phyloP scores from a whole-genome alignment of 2,329 filamentous ascomycete species.

The Aspergillus ustus region DNA sequence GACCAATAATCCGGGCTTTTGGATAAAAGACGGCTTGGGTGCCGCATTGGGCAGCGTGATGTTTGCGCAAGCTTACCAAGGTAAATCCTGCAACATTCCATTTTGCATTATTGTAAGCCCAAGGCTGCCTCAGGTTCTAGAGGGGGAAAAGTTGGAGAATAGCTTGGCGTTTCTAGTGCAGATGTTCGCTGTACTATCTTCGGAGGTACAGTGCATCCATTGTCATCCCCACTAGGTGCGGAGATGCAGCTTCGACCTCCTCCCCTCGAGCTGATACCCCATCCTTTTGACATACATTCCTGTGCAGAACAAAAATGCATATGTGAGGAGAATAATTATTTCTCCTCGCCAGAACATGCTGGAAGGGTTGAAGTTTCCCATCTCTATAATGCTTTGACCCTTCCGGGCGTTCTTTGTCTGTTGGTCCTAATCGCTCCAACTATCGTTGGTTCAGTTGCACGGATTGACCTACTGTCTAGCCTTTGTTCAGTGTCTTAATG shows the following conservation, averaged over 20 bases:
- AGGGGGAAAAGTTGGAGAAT: background rate
- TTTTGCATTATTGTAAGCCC: background rate
- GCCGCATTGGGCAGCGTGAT: no score
- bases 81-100: no score
- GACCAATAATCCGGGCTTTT: no score
- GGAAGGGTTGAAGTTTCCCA: background rate
- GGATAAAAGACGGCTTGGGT: no score
- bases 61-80: no score
- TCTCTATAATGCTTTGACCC: background rate
- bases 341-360: background rate
- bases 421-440: background rate
- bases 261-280: no score
- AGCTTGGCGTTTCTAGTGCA: background rate
- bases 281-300: background rate
- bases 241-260: slow-evolving; percentile 20
- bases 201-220: background rate
- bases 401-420: background rate
- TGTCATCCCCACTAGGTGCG: slow-evolving; percentile 28
- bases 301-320: background rate
- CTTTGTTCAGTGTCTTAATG: no score
- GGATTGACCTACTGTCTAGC: background rate
- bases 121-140: background rate
- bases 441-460: background rate
- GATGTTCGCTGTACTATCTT: background rate
- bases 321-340: background rate